Evolutionary conservation across 2,329 filamentous ascomycete genomes (phyloP).

Genomic region (Mycogone perniciosa): DNA sequence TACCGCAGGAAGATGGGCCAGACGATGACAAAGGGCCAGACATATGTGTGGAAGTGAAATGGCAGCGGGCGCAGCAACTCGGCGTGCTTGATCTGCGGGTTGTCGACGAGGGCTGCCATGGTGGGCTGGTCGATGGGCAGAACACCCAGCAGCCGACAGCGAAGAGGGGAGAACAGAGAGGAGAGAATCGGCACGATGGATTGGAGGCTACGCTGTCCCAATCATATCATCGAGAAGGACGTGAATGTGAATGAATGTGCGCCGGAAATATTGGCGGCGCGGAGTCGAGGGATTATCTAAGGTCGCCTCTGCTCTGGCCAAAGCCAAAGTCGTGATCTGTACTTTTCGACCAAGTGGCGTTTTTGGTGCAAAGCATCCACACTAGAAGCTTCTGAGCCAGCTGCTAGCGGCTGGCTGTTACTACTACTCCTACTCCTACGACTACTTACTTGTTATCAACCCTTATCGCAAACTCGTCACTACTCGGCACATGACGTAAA

Average conservation of each 20-base stretch:
- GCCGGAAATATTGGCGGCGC: slow-evolving; percentile 1
- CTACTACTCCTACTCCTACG: too few relatives aligned
- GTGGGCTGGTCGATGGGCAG: slow-evolving; percentile 5
- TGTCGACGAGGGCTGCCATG: slow-evolving; percentile 77
- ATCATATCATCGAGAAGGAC: neutral
- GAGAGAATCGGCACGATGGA: neutral
- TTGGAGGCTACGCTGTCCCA: slow-evolving; percentile 2
- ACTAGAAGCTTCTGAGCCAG: slow-evolving; percentile 5
- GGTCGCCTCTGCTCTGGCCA: neutral
- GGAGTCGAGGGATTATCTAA: neutral
- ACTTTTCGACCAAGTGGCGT: slow-evolving; percentile 14
- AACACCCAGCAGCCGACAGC: slow-evolving; percentile 2
- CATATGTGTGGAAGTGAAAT: slow-evolving; percentile 73
- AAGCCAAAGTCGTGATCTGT: slow-evolving; percentile 15
- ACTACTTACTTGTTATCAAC: neutral
- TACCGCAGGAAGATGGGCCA: slow-evolving; percentile 90
- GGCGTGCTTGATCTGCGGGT: slow-evolving; percentile 79
- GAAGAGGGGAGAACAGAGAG: neutral
- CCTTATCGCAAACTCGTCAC: too few relatives aligned
- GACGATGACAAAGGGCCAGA: slow-evolving; percentile 86
- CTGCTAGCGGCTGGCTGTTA: neutral
- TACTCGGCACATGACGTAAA: too few relatives aligned
- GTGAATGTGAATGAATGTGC: neutral
- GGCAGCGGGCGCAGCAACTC: slow-evolving; percentile 84
- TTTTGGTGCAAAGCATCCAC: slow-evolving; percentile 1